phyloP scores from a whole-genome alignment of 352 stramenopile genomes.

The Elongisporangium prolatum region DNA sequence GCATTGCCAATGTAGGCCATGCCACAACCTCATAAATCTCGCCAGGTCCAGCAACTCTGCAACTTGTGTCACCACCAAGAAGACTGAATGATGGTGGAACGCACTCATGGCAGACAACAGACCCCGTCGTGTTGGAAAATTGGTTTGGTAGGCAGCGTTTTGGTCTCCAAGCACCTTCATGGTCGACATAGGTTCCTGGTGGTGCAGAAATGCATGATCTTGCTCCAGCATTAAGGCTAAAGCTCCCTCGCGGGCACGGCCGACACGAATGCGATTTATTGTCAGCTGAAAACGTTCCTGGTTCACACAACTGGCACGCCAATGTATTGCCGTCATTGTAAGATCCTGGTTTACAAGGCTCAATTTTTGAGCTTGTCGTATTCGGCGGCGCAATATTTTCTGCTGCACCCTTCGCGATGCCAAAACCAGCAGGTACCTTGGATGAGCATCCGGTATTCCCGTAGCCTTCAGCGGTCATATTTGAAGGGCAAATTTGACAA shows the following conservation, averaged over 20 bases:
- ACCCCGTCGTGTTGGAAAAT: conserved; percentile 15
- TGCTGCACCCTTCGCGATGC: background rate
- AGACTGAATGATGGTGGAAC: conserved; percentile 20
- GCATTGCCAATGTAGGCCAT: conserved; percentile 24
- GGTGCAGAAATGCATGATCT: conserved; percentile 22
- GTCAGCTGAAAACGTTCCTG: conserved; percentile 19
- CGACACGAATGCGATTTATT: conserved; percentile 14
- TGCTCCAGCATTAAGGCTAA: conserved; percentile 15
- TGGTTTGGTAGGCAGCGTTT: conserved; percentile 25
- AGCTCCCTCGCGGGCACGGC: conserved; percentile 30
- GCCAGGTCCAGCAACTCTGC: conserved; percentile 19
- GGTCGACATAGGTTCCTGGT: conserved; percentile 27
- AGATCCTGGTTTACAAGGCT: conserved; percentile 23
- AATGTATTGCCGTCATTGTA: conserved; percentile 30
- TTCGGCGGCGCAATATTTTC: background rate
- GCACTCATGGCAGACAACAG: conserved; percentile 24
- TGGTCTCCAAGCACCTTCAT: conserved; percentile 19
- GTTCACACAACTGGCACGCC: conserved; percentile 25
- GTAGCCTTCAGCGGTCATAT: conserved; percentile 25
- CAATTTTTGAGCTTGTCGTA: background rate
- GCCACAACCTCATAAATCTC: conserved; percentile 39
- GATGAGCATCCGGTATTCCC: conserved; percentile 9
- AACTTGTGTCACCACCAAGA: conserved; percentile 20
- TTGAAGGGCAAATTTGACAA: conserved; percentile 25
- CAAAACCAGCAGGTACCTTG: background rate